phyloP scores from a whole-genome alignment of 371 early-diverging fungal species.

The Circinella minor region DNA sequence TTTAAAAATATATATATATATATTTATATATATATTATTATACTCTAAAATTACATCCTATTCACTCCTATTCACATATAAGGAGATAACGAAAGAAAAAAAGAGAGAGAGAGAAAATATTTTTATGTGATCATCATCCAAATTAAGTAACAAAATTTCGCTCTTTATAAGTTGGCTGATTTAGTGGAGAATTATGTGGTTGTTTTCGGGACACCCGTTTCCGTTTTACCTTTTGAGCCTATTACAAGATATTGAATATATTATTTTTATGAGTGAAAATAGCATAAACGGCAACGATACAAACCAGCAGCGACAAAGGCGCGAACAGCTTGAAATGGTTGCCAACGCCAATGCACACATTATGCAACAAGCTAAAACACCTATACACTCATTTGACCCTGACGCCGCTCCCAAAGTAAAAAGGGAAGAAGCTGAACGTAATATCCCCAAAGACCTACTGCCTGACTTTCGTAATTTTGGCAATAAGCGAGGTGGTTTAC shows the following conservation, averaged over 20 bases:
- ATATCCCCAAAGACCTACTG: conserved; percentile 24
- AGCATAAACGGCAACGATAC: conserved; percentile 10
- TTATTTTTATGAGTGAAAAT: neutral
- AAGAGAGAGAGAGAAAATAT: too few relatives aligned
- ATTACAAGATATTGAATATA: neutral
- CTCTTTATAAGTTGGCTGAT: too few relatives aligned
- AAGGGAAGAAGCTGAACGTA: conserved; percentile 22
- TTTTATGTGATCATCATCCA: too few relatives aligned
- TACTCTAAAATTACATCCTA: too few relatives aligned
- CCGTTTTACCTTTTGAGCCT: neutral
- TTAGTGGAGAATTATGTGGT: neutral
- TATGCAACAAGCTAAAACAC: conserved; percentile 13
- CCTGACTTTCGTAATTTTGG: conserved; percentile 29
- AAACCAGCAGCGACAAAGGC: neutral
- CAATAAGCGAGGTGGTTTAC: conserved; percentile 28
- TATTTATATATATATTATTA: too few relatives aligned
- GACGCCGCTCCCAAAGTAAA: conserved; percentile 26
- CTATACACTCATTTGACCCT: conserved; percentile 30
- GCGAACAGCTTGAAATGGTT: conserved; percentile 2
- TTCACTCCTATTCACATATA: too few relatives aligned
- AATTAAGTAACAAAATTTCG: too few relatives aligned
- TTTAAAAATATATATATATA: neutral
- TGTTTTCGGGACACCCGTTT: neutral
- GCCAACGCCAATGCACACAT: conserved; percentile 5
- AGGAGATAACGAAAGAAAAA: too few relatives aligned